Evolutionary conservation across 441 rosid genomes (phyloP).

Genomic region (Syzygium syzygioides): DNA sequence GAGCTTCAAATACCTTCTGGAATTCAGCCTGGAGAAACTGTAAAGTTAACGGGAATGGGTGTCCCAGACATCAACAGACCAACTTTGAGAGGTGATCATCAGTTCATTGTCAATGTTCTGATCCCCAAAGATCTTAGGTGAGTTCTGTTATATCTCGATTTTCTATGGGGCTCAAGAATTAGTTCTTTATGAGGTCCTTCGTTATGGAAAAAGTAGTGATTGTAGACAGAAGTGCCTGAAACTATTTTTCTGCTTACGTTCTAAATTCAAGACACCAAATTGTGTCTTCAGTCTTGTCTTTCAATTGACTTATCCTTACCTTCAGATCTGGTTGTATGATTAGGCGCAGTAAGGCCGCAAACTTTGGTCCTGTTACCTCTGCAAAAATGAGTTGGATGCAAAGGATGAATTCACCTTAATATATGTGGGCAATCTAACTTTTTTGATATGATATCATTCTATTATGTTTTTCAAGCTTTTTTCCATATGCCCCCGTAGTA

Average conservation of each 20-base stretch:
- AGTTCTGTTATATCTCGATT: neutral
- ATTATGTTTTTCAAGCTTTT: neutral
- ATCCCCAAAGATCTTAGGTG: slow-evolving; percentile 83
- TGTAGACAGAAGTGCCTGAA: neutral
- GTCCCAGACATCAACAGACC: slow-evolving; percentile 79
- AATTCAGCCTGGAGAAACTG: slow-evolving; percentile 75
- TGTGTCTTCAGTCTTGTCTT: neutral
- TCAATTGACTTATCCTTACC: neutral
- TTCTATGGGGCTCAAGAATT: neutral
- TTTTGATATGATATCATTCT: neutral
- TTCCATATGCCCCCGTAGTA: neutral
- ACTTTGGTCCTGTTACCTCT: neutral
- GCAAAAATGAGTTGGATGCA: neutral
- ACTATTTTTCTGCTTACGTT: neutral
- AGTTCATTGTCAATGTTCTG: slow-evolving; percentile 57
- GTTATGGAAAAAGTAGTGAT: neutral
- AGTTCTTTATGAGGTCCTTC: neutral
- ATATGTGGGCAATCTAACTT: neutral
- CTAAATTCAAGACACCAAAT: neutral
- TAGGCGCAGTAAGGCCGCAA: neutral
- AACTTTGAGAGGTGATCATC: slow-evolving; percentile 78
- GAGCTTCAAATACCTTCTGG: slow-evolving; percentile 76
- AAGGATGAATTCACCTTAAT: neutral
- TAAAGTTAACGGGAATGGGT: slow-evolving; percentile 61
- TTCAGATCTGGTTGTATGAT: neutral